Percentiles rank a stretch among this genome's conserved stretches.
phyloP scores from a whole-genome alignment of 2,329 filamentous ascomycete species.

The Juglanconis oblonga region DNA sequence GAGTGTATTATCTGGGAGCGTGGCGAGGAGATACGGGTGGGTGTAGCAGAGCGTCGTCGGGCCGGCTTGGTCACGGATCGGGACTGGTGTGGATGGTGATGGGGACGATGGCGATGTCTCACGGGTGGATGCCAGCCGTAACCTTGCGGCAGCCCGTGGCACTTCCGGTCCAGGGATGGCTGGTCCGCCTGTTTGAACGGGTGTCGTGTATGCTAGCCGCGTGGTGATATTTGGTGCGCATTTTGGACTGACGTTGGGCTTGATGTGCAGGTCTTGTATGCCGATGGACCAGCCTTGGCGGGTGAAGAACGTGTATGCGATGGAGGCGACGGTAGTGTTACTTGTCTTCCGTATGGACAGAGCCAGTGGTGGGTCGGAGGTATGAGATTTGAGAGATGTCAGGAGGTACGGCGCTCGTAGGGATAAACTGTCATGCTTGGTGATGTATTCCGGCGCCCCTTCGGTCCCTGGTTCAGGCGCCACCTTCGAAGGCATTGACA shows the following conservation, averaged over 20 bases:
- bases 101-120: background rate
- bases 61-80: constrained; percentile 30
- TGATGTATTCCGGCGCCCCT: background rate
- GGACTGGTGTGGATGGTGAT: background rate
- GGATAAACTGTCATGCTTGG: background rate
- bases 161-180: background rate
- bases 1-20: constrained; percentile 83
- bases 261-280: constrained; percentile 81
- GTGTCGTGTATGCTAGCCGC: constrained; percentile 37
- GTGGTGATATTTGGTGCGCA: constrained; percentile 33
- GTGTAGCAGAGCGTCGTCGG: constrained; percentile 66
- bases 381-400: constrained; percentile 77
- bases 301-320: constrained; percentile 81
- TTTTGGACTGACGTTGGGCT: constrained; percentile 2
- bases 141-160: background rate
- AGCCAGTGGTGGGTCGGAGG: constrained; percentile 72
- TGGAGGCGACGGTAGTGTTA: constrained; percentile 69
- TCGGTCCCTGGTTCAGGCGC: background rate
- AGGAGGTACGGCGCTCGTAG: constrained; percentile 55
- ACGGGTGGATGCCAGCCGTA: background rate
- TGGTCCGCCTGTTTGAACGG: constrained; percentile 23
- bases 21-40: constrained; percentile 82
- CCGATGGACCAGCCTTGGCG: constrained; percentile 83
- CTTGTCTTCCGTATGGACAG: constrained; percentile 73
- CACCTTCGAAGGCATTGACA: background rate